A percentile compares a stretch with the other conserved stretches of the same genome.
Conservation (phyloP, 768 basidiomycete genomes). For the Phaeotremella skinneri region DNA sequence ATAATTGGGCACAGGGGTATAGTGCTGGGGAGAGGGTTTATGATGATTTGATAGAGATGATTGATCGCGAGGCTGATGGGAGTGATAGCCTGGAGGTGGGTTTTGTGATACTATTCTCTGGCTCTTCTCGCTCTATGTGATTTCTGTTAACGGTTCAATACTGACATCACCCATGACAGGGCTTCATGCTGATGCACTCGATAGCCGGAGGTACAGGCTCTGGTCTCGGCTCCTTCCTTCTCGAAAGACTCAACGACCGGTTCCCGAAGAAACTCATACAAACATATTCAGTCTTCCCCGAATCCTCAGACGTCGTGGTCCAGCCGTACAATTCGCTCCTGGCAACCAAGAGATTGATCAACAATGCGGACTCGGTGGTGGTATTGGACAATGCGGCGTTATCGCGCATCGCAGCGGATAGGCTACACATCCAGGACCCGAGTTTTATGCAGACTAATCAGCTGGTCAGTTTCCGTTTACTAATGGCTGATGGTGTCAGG, state of each 20-base stretch:
- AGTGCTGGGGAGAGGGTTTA: conserved; percentile 83
- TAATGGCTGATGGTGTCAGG: neutral
- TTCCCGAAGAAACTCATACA: conserved; percentile 99
- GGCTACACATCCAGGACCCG: conserved; percentile 70
- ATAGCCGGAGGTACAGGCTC: conserved; percentile 99
- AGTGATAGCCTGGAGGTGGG: conserved; percentile 91
- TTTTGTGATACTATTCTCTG: neutral
- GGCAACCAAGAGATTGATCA: conserved; percentile 86
- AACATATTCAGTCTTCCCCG: conserved; percentile 98
- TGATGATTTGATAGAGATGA: conserved; percentile 98
- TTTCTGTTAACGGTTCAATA: conserved; percentile 5
- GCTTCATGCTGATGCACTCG: conserved; percentile 97
- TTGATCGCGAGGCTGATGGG: conserved; percentile 95
- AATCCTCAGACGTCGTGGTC: conserved; percentile 87
- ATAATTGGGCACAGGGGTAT: conserved; percentile 98
- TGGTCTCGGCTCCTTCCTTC: conserved; percentile 93
- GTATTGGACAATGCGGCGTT: conserved; percentile 96
- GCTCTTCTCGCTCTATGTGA: neutral
- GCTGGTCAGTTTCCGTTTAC: conserved; percentile 35
- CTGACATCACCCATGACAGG: conserved; percentile 57
- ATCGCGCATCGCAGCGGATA: conserved; percentile 85
- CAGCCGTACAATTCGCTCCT: conserved; percentile 96
- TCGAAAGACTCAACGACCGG: conserved; percentile 93
- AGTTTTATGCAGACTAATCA: conserved; percentile 55
- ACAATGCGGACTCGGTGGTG: conserved; percentile 95